Evolutionary conservation across 495 filamentous ascomycete species (phyloP).

Genomic region (Penicillium mononematosum): DNA sequence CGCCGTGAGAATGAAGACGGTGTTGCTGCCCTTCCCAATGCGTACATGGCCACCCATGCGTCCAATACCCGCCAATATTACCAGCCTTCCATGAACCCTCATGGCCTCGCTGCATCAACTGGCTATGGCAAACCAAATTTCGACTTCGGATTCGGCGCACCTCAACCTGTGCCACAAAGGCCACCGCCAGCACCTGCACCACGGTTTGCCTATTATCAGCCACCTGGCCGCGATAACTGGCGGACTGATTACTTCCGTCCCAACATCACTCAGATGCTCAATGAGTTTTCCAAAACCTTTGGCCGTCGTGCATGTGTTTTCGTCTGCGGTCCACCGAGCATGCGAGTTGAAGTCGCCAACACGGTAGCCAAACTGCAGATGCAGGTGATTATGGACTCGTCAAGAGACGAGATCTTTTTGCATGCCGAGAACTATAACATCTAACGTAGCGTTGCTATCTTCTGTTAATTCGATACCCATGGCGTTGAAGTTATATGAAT

Average conservation of each 20-base stretch:
- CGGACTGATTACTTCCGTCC: conserved; percentile 91
- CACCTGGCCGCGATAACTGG: conserved; percentile 76
- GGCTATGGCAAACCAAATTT: conserved; percentile 20
- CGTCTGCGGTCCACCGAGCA: conserved; percentile 83
- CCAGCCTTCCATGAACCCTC: conserved; percentile 13
- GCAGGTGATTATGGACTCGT: conserved; percentile 72
- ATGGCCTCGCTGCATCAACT: conserved; percentile 8
- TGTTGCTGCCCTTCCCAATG: conserved; percentile 73
- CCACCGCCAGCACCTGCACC: conserved; percentile 62
- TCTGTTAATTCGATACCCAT: conserved; percentile 24
- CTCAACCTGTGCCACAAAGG: conserved; percentile 18
- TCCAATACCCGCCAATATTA: conserved; percentile 20
- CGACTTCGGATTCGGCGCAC: conserved; percentile 33
- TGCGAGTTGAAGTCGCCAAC: conserved; percentile 82
- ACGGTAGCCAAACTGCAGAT: conserved; percentile 80
- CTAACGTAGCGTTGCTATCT: conserved; percentile 35
- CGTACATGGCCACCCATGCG: conserved; percentile 28
- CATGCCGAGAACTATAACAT: conserved; percentile 95
- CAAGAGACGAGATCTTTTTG: conserved; percentile 86
- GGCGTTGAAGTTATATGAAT: conserved; percentile 4
- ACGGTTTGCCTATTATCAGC: conserved; percentile 75
- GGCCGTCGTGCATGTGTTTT: conserved; percentile 87
- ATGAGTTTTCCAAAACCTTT: conserved; percentile 73
- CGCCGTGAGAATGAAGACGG: conserved; percentile 83
- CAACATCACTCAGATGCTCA: conserved; percentile 78